Conservation (phyloP, 371 early-diverging fungal genomes). For the Mortierella sp. region DNA sequence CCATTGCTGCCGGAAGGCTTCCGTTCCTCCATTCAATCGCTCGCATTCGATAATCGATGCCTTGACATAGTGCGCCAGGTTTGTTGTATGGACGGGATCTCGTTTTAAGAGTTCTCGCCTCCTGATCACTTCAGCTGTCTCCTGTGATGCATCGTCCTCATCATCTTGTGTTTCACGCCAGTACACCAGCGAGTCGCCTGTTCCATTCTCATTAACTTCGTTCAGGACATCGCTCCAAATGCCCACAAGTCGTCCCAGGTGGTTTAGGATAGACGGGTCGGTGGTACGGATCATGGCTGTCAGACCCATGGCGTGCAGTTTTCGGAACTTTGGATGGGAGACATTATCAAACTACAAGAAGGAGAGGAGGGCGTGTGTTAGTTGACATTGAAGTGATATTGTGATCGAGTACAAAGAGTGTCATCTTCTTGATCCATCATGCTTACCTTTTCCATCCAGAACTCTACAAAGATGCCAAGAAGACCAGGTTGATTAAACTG, state of each 20-base stretch:
- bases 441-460: conserved; percentile 77
- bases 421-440: not conserved
- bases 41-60: conserved; percentile 59
- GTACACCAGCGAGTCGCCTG: conserved; percentile 71
- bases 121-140: conserved; percentile 19
- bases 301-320: conserved; percentile 77
- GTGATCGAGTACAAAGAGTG: not conserved
- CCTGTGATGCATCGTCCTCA: conserved; percentile 61
- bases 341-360: conserved; percentile 75
- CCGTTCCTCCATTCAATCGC: conserved; percentile 56
- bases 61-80: conserved; percentile 62
- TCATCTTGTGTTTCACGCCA: conserved; percentile 70
- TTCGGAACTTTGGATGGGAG: conserved; percentile 76
- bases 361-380: too few relatives aligned
- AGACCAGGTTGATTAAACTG: conserved; percentile 59
- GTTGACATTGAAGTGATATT: too few relatives aligned
- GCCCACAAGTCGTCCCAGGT: conserved; percentile 64
- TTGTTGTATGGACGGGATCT: conserved; percentile 69
- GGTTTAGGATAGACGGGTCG: conserved; percentile 57
- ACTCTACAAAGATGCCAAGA: conserved; percentile 60
- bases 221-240: conserved; percentile 74
- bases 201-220: conserved; percentile 69
- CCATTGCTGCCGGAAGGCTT: conserved; percentile 55
- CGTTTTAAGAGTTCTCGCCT: conserved; percentile 57
- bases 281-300: conserved; percentile 69